phyloP scores from a whole-genome alignment of 352 stramenopile genomes.

The Pythium sp. region DNA sequence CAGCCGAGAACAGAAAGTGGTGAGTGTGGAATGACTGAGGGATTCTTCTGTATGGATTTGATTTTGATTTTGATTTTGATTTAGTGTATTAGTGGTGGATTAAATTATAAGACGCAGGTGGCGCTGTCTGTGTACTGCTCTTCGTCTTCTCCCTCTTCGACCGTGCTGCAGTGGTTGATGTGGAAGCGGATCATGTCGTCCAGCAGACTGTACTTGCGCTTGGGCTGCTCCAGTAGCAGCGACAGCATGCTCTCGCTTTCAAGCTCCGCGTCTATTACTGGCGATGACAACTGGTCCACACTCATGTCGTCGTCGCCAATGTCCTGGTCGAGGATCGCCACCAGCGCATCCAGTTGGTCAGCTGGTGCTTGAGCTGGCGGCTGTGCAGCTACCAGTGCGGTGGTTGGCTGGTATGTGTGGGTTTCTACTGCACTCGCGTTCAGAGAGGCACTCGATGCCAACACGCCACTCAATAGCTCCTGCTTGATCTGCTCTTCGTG shows the following conservation, averaged over 20 bases:
- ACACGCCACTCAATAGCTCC: neutral
- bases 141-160: neutral
- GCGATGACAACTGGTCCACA: neutral
- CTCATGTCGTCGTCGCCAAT: constrained; percentile 9
- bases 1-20: neutral
- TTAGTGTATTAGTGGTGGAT: neutral
- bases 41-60: neutral
- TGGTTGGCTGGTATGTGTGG: neutral
- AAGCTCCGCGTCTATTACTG: neutral
- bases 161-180: constrained; percentile 23
- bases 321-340: constrained; percentile 32
- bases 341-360: constrained; percentile 36
- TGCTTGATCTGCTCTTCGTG: neutral
- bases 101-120: constrained; percentile 1
- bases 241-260: constrained; percentile 9
- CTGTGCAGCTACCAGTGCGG: neutral
- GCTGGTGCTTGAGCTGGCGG: neutral
- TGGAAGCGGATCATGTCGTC: constrained; percentile 52
- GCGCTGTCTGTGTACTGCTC: neutral
- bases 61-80: neutral
- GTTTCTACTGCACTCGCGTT: neutral
- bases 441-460: neutral
- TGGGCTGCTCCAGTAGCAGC: constrained; percentile 10
- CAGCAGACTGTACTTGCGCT: constrained; percentile 25
- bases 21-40: neutral